These are phyloP conservation scores for Neonectria coccinea DNA, from an alignment of 2,329 filamentous ascomycete species.

Conservation along the genomic window DNA sequence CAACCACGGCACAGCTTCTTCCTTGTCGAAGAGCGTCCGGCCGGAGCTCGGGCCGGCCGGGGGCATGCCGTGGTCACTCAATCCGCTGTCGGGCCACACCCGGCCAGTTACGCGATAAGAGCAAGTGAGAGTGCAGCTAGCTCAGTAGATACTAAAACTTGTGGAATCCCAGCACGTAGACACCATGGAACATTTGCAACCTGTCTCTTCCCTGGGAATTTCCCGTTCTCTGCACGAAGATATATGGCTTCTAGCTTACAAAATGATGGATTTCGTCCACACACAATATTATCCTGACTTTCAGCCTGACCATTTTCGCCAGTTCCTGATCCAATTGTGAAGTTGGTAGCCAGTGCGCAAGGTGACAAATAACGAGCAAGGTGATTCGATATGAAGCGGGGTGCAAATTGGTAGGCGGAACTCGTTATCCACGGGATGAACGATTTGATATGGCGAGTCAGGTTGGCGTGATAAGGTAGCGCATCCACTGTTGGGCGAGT, in stretches of 20 bases:
- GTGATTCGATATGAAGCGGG: neutral
- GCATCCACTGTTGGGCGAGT: neutral
- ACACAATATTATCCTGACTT: no score
- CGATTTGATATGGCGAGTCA: neutral
- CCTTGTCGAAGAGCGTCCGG: neutral
- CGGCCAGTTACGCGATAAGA: neutral
- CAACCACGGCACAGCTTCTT: neutral
- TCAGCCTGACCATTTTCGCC: no score
- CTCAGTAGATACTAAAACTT: neutral
- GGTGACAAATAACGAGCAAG: no score
- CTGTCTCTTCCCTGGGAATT: no score
- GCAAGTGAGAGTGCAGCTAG: neutral
- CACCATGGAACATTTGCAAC: neutral
- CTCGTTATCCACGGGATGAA: neutral
- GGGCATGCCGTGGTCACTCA: neutral
- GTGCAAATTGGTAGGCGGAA: neutral
- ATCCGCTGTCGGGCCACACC: neutral
- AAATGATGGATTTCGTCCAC: no score
- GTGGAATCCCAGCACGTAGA: neutral
- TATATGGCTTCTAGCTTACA: no score
- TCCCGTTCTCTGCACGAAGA: no score
- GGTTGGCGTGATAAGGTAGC: neutral
- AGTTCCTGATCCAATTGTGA: no score
- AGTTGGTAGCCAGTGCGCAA: no score
- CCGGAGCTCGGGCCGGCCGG: conserved; percentile 4